Evolutionary conservation across 108 stramenopile species (phyloP), one percentile per base, ranked within the genome.

Genomic region (Schizochytrium sp.): DNA sequence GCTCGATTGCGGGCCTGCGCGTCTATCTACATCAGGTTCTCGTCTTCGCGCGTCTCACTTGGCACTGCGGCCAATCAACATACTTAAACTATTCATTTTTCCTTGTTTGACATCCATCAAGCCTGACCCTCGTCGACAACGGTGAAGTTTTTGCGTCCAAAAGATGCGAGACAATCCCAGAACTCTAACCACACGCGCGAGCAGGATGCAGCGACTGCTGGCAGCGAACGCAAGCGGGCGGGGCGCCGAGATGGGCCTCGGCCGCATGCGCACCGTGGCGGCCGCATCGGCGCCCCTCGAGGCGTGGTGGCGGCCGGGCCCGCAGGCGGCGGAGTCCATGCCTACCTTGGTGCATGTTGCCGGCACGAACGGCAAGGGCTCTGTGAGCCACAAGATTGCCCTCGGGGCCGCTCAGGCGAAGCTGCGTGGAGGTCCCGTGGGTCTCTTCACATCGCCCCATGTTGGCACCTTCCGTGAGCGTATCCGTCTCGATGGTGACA

Each of bases 291-390:
- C 12, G 28, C 14, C 76, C 6, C 51, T 83, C 6, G 76, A 53
- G 48, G 48, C 51, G 0, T 83, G 45, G 45, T 69, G 63, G 63
- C 34, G 63, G 10, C 63, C 63, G 34, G 1, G 2, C 2, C 58
- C 21, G 1, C 19, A 59, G 21, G 58, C 58, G n/a, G n/a, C 21
- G 21, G 76, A 41, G 63, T 6, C 25, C 10, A 6, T 55, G 45
- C 76, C 45, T 6, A 53, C n/a, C 12, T 23, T 83, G 0, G 76
- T 99, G 19, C 98, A 99, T 91, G 92, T 99, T 69, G 97, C 97
- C 25, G 98, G 98, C 58, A 98, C 98, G 58, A 99, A 99, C 88
- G 98, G 98, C 60, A 99, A 99, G 89, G 98, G 97, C 41, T 55
- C 34, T 45, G 58, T 83, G 41, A 18, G 23, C 72, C 47, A 43